Conservation (phyloP, 305 asterid genomes). For the Caryopteris hybrid region DNA sequence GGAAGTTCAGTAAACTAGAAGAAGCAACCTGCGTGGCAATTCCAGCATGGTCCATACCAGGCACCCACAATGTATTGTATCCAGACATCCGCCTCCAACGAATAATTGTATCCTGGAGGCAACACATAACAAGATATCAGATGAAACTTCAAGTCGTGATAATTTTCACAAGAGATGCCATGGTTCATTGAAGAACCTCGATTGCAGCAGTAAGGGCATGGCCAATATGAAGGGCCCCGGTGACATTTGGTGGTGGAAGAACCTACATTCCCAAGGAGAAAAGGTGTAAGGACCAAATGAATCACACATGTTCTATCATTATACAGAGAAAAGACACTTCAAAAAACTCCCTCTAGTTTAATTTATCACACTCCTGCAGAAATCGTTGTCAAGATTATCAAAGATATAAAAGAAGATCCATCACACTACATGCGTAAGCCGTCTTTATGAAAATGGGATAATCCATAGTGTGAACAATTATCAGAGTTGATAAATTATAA, state of each 20-base stretch:
- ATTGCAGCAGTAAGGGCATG: constrained; percentile 97
- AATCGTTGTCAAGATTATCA: not conserved
- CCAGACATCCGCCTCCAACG: constrained; percentile 99
- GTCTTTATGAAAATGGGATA: not conserved
- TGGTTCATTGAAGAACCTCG: constrained; percentile 46
- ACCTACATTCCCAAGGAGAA: constrained; percentile 47
- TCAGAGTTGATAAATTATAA: not conserved
- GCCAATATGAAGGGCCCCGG: constrained; percentile 95
- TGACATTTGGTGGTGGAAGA: constrained; percentile 93
- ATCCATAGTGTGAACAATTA: not conserved
- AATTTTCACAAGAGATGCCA: not conserved
- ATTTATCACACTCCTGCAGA: not conserved
- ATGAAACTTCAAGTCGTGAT: constrained; percentile 12
- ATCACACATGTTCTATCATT: not conserved
- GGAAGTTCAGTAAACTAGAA: not conserved
- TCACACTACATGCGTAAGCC: not conserved
- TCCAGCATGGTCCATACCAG: constrained; percentile 99
- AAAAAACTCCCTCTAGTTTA: not conserved
- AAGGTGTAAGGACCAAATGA: not conserved
- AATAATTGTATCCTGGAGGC: constrained; percentile 78
- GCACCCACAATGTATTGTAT: constrained; percentile 89
- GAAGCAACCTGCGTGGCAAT: constrained; percentile 86
- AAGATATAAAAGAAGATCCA: constrained; percentile 4
- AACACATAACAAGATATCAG: constrained; percentile 16
- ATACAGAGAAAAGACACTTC: not conserved